These are phyloP conservation scores for Tuber brumale DNA, from an alignment of 495 filamentous ascomycete genomes.

Conservation along the genomic window DNA sequence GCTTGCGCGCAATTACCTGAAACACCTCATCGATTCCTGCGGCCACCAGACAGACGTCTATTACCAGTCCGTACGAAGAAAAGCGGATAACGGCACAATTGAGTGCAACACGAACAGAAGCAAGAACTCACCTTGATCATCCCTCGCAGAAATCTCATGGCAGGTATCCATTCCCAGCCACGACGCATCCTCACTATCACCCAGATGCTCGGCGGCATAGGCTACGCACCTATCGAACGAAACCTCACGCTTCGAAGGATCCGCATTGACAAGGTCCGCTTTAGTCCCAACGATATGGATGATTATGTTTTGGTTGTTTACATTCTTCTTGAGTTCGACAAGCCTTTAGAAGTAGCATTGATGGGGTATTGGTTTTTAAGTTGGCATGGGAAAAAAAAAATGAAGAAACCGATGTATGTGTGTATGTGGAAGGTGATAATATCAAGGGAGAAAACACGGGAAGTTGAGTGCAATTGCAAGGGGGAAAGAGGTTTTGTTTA, in stretches of 20 bases:
- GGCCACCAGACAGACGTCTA: background rate
- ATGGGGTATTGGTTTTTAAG: conserved; percentile 6
- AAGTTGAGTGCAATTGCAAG: background rate
- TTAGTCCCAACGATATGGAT: conserved; percentile 96
- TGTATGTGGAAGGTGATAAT: background rate
- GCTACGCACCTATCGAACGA: conserved; percentile 91
- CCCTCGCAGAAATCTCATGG: conserved; percentile 91
- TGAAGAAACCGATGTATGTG: background rate
- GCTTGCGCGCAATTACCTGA: conserved; percentile 83
- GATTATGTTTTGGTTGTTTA: conserved; percentile 59
- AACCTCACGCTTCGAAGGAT: conserved; percentile 68
- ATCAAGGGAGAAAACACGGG: background rate
- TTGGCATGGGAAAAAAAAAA: background rate
- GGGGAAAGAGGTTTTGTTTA: background rate
- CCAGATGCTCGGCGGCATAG: conserved; percentile 83
- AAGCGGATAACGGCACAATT: background rate
- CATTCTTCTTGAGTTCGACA: conserved; percentile 43
- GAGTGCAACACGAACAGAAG: background rate
- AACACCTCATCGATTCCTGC: conserved; percentile 88
- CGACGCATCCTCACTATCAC: conserved; percentile 35
- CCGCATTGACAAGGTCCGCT: conserved; percentile 75
- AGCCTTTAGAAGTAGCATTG: conserved; percentile 16
- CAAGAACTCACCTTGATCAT: conserved; percentile 60
- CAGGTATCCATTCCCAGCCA: conserved; percentile 85
- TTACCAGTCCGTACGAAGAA: background rate